phyloP scores from a whole-genome alignment of 495 filamentous ascomycete genomes.

The Penicillium crystallinum region DNA sequence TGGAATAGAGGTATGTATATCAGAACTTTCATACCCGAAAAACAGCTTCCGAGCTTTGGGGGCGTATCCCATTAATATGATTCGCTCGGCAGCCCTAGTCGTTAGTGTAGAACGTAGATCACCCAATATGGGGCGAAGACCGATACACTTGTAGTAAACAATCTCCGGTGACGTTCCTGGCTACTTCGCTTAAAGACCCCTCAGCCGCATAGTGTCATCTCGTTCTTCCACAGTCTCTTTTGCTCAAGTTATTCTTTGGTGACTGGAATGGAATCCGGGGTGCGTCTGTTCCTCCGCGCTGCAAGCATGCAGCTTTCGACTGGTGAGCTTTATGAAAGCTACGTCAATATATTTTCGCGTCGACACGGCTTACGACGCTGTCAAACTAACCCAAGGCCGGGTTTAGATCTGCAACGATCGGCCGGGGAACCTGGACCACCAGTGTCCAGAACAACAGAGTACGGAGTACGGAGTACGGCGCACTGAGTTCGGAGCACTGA shows the following conservation, averaged over 20 bases:
- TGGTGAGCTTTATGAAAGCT: not conserved
- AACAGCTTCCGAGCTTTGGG: not conserved
- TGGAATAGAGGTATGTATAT: not conserved
- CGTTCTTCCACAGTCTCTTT: not conserved
- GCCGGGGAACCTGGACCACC: not conserved
- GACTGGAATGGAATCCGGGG: no score
- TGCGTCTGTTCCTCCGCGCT: not conserved
- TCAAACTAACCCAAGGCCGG: not conserved
- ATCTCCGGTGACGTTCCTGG: not conserved
- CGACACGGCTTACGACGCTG: not conserved
- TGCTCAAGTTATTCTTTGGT: no score
- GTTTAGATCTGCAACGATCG: conserved; percentile 5
- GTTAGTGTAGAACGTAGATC: not conserved
- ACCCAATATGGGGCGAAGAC: not conserved
- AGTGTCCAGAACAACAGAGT: not conserved
- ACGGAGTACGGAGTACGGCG: not conserved
- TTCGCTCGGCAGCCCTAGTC: not conserved
- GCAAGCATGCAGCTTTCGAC: not conserved
- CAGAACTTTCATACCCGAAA: not conserved
- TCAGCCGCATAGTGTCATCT: not conserved
- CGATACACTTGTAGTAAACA: not conserved
- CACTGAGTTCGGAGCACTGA: no score
- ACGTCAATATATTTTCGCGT: not conserved
- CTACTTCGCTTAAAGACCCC: not conserved
- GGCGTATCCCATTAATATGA: not conserved